These are phyloP conservation scores for Cicer judaicum DNA, from an alignment of 306 rosid genomes.

Conservation along the genomic window DNA sequence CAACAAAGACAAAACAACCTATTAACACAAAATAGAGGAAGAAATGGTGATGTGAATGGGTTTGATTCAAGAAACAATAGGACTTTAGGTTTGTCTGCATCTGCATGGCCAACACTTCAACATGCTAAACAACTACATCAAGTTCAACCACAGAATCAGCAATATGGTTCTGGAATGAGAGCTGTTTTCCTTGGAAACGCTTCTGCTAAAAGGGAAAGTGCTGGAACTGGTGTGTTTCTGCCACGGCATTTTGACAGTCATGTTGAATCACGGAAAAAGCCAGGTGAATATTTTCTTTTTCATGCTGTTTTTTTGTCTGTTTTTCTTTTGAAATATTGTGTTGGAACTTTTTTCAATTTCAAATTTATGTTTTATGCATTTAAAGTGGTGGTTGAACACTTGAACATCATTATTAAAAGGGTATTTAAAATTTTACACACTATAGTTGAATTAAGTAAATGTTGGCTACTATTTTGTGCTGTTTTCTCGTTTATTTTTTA, in stretches of 20 bases:
- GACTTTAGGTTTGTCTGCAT: slow-evolving; percentile 54
- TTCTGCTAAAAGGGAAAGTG: slow-evolving; percentile 53
- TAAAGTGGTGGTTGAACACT: slow-evolving; percentile 5
- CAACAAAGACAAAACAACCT: slow-evolving; percentile 43
- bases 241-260: slow-evolving; percentile 65
- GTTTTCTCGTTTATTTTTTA: neutral
- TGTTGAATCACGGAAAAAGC: slow-evolving; percentile 57
- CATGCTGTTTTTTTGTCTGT: neutral
- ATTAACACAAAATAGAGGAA: slow-evolving; percentile 43
- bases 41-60: slow-evolving; percentile 37
- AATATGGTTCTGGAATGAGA: slow-evolving; percentile 56
- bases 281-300: slow-evolving; percentile 48
- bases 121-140: slow-evolving; percentile 45
- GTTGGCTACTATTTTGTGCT: slow-evolving; percentile 1
- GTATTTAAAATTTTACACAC: neutral
- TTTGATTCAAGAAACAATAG: slow-evolving; percentile 35
- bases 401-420: slow-evolving; percentile 1
- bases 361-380: neutral
- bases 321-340: neutral
- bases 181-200: slow-evolving; percentile 56
- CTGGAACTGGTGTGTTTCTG: slow-evolving; percentile 92
- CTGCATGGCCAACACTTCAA: slow-evolving; percentile 80
- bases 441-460: slow-evolving; percentile 23
- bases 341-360: neutral
- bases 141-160: slow-evolving; percentile 37